Percentiles rank a stretch among this genome's conserved stretches.
phyloP scores from a whole-genome alignment of 2,329 filamentous ascomycete species.

The Periconia macrospinosa region DNA sequence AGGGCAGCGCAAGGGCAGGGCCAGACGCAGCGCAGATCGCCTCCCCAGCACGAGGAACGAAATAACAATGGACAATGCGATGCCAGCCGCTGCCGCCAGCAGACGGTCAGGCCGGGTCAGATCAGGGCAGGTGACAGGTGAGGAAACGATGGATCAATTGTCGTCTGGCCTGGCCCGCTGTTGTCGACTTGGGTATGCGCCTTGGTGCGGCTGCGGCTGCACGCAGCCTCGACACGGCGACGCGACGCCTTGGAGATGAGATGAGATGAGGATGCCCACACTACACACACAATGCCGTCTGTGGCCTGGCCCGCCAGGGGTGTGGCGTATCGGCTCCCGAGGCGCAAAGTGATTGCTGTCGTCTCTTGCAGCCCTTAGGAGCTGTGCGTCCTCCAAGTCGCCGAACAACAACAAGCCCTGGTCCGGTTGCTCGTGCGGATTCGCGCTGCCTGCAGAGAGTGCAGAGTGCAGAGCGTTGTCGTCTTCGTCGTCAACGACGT shows the following conservation, averaged over 20 bases:
- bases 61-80: constrained; percentile 10
- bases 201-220: constrained; percentile 16
- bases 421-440: background rate
- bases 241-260: background rate
- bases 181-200: background rate
- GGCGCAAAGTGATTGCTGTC: background rate
- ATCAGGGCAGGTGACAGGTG: background rate
- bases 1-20: constrained; percentile 46
- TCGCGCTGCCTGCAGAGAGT: no score
- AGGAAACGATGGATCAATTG: background rate
- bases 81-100: constrained; percentile 5
- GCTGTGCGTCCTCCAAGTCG: constrained; percentile 2
- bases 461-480: no score
- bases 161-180: background rate
- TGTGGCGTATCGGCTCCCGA: background rate
- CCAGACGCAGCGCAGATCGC: constrained; percentile 46
- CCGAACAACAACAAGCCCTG: background rate
- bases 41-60: constrained; percentile 23
- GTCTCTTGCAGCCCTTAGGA: constrained; percentile 1
- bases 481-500: no score
- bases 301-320: background rate
- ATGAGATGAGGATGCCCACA: constrained; percentile 1
- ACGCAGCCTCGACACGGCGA: background rate
- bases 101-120: no score
- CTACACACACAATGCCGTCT: background rate